phyloP scores from a whole-genome alignment of 257 asterid species.

The Penstemon barbatus region DNA sequence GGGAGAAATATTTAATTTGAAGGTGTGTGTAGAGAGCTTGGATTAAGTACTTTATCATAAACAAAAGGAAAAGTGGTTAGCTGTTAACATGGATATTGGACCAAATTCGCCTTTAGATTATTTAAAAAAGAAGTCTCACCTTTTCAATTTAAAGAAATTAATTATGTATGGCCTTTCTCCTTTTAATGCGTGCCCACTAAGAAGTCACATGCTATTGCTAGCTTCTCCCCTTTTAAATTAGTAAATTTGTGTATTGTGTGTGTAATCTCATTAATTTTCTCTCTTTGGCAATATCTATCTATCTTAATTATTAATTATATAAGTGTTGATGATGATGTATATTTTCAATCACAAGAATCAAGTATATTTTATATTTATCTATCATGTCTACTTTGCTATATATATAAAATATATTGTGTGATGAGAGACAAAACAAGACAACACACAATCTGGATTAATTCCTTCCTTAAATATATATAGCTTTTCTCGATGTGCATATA shows the following conservation, averaged over 20 bases:
- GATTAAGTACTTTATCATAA: background rate
- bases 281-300: conserved; percentile 21
- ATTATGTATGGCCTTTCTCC: conserved; percentile 1
- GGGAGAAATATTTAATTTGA: background rate
- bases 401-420: background rate
- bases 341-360: too few species aligned
- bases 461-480: background rate
- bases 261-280: background rate
- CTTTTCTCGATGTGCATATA: conserved; percentile 26
- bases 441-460: background rate
- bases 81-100: conserved; percentile 24
- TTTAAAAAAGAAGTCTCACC: conserved; percentile 1
- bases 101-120: conserved; percentile 30
- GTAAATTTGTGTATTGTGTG: too few species aligned
- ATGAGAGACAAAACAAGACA: conserved; percentile 27
- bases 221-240: conserved; percentile 28
- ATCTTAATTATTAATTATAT: conserved; percentile 12
- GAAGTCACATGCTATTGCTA: conserved; percentile 25
- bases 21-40: background rate
- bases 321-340: background rate
- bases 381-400: too few species aligned
- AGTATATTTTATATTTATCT: too few species aligned
- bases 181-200: conserved; percentile 44
- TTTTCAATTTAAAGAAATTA: conserved; percentile 17
- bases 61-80: conserved; percentile 22